A percentile compares a stretch with the other conserved stretches of the same genome.
phyloP scores from a whole-genome alignment of 257 asterid genomes.

The Knoxia roxburghii region DNA sequence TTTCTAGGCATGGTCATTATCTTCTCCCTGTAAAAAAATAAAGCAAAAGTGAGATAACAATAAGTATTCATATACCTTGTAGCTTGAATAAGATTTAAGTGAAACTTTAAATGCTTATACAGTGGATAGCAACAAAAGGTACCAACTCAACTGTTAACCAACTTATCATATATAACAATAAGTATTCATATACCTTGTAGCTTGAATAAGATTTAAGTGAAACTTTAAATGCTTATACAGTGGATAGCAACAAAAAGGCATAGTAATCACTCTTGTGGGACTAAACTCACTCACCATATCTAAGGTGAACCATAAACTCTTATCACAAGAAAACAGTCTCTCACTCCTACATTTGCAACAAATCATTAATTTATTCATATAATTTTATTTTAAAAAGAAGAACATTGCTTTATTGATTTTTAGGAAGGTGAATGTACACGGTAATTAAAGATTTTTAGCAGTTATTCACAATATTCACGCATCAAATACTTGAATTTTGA shows the following conservation, averaged over 20 bases:
- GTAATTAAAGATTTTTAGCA: neutral
- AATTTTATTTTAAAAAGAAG: too few species aligned
- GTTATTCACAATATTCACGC: neutral
- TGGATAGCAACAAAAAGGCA: too few species aligned
- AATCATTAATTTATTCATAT: too few species aligned
- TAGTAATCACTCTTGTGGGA: neutral
- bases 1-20: slow-evolving; percentile 78
- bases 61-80: neutral
- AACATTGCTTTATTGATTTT: too few species aligned
- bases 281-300: neutral
- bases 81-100: neutral
- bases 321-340: neutral
- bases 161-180: neutral
- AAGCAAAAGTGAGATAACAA: slow-evolving; percentile 3
- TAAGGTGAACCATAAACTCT: neutral
- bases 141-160: too few species aligned
- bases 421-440: neutral
- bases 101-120: neutral
- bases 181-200: neutral
- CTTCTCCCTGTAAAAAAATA: slow-evolving; percentile 62
- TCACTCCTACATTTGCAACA: neutral
- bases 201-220: neutral
- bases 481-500: neutral
- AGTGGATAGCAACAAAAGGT: too few species aligned
- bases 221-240: neutral